Base-by-base conservation (phyloP, 108 stramenopile species). In the Cyclotella baltica region DNA sequence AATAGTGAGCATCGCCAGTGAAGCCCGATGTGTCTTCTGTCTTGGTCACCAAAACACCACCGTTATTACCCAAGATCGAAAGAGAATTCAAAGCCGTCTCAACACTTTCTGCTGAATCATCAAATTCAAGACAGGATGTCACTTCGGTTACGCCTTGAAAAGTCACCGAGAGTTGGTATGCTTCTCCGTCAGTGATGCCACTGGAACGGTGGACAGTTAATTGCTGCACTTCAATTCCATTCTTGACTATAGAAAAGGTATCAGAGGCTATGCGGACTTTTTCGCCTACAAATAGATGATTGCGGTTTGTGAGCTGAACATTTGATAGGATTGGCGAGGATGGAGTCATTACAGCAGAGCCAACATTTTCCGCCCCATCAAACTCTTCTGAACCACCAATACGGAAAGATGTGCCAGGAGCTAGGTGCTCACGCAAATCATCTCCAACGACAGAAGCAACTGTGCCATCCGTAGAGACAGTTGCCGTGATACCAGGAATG, bases 201-300 rank as follows among this genome's bases (percentile, higher is more conserved):
- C 58, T 73, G 34, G 76, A 65, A 65, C 76, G 72, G 50, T 74
- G 83, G n/a, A 90, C 76, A 48, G 77, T 67, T 30, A 91, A 16
- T 47, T 79, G 67, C 77, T 93, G 90, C 23, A 93, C 81, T 67
- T 93, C 92, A 30, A 83, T 66, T 6, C 86, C 87, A 53, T 84
- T 88, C 76, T 79, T 84, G 25, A 37, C 65, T 16, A 90, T 67
- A 0, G 62, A 63, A 52, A 77, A 87, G 2, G 70, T 73, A 20
- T 84, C 77, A 6, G 88, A 88, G 29, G 72, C 83, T 46, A 89
- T 56, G 30, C 87, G 78, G 33, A 92, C 53, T 25, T 73, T 56
- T 53, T 86, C 80, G 33, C 87, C 91, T 16, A 73, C 69, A 62
- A 46, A 52, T 38, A 87, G 83, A 64, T 73, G 70, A 62, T 62